Conservation (phyloP, 352 stramenopile species). For the Globisporangium nagaii region DNA sequence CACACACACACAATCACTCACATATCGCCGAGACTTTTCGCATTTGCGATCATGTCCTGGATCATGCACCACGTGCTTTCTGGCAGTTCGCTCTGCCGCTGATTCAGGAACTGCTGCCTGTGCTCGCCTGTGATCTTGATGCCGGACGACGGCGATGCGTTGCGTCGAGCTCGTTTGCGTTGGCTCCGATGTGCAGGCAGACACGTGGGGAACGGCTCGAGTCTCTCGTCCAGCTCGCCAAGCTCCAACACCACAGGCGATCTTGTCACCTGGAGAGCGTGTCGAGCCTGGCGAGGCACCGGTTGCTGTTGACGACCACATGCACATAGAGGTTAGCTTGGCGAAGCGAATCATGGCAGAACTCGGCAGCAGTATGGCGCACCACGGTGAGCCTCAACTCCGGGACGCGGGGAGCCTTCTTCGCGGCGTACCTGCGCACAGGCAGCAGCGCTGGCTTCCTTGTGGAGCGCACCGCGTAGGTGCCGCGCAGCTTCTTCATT, state of each 20-base stretch:
- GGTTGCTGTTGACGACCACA: neutral
- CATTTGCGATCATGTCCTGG: constrained; percentile 26
- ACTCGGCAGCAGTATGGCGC: neutral
- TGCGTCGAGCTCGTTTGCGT: constrained; percentile 2
- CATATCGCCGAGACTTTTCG: constrained; percentile 51
- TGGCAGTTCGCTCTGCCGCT: constrained; percentile 13
- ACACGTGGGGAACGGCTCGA: neutral
- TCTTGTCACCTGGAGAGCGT: neutral
- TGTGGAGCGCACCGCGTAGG: neutral
- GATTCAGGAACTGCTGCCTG: neutral
- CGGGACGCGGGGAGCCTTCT: neutral
- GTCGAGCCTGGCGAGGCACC: neutral
- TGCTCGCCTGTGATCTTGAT: neutral
- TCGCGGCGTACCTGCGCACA: neutral
- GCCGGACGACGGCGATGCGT: neutral
- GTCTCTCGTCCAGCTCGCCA: neutral
- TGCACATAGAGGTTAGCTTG: neutral
- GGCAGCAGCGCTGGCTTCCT: neutral
- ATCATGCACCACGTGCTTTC: constrained; percentile 26
- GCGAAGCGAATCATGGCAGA: neutral
- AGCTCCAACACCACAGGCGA: neutral
- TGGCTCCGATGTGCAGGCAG: neutral
- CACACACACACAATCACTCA: constrained; percentile 19
- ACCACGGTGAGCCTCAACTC: constrained; percentile 3
- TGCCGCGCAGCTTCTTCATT: constrained; percentile 1